These are phyloP conservation scores for Fereydounia khargensis DNA, from an alignment of 1,284 basidiomycete species.

Conservation along the genomic window DNA sequence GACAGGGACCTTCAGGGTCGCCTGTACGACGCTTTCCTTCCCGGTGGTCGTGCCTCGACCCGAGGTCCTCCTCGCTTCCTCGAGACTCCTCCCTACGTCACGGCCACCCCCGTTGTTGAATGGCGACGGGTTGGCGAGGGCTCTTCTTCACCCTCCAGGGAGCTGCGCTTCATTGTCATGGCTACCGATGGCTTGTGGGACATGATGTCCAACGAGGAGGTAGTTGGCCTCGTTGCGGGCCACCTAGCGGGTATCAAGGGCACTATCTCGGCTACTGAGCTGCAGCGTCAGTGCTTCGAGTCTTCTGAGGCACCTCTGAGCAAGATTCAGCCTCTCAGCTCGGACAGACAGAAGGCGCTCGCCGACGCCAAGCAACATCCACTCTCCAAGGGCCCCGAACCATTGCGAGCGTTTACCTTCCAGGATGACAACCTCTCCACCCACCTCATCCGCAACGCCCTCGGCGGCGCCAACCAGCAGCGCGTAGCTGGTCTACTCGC, in stretches of 20 bases:
- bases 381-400: constrained; percentile 37
- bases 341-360: constrained; percentile 21
- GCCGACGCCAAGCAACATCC: constrained; percentile 46
- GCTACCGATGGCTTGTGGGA: constrained; percentile 97
- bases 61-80: constrained; percentile 41
- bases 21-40: constrained; percentile 58
- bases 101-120: constrained; percentile 69
- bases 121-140: constrained; percentile 45
- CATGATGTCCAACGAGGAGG: constrained; percentile 87
- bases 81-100: constrained; percentile 82
- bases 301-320: constrained; percentile 64
- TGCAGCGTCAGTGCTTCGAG: constrained; percentile 40
- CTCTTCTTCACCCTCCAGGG: constrained; percentile 16
- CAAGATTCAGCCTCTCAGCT: neutral
- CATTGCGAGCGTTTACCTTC: constrained; percentile 44
- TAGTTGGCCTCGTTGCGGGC: constrained; percentile 70
- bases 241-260: constrained; percentile 51
- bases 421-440: constrained; percentile 79
- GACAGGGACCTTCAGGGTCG: constrained; percentile 57
- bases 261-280: constrained; percentile 34
- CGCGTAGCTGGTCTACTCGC: constrained; percentile 73
- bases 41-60: constrained; percentile 27
- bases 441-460: constrained; percentile 89
- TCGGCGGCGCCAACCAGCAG: constrained; percentile 77
- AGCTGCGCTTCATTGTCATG: constrained; percentile 66